Conservation (phyloP, 352 stramenopile genomes). For the Paralagenidium karlingii region DNA sequence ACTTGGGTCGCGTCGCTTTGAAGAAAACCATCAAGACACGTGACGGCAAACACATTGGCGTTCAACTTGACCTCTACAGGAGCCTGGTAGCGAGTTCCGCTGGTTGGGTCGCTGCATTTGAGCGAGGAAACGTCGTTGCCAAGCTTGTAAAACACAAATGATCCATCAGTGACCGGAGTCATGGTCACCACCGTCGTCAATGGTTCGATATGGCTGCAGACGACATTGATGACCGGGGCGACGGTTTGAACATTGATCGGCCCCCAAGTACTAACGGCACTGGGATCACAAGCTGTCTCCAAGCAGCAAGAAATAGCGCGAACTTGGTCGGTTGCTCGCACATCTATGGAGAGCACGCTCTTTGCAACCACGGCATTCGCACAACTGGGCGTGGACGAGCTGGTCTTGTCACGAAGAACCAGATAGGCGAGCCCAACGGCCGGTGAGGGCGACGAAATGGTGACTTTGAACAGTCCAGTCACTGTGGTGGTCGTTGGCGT, state of each 20-base stretch:
- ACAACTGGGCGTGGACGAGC: too few relatives aligned
- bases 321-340: constrained; percentile 26
- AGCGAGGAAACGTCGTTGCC: constrained; percentile 2
- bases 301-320: constrained; percentile 32
- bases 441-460: too few relatives aligned
- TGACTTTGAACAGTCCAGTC: too few relatives aligned
- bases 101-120: constrained; percentile 16
- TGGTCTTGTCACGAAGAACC: too few relatives aligned
- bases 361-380: too few relatives aligned
- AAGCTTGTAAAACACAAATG: constrained; percentile 17
- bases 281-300: constrained; percentile 9
- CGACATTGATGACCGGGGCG: constrained; percentile 12
- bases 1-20: constrained; percentile 21
- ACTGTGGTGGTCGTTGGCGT: too few relatives aligned
- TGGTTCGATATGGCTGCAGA: constrained; percentile 19
- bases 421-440: too few relatives aligned
- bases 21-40: constrained; percentile 31
- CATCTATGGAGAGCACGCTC: too few relatives aligned
- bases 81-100: constrained; percentile 13
- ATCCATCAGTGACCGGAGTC: constrained; percentile 11
- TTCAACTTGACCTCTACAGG: constrained; percentile 13
- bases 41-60: constrained; percentile 24
- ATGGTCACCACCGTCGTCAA: constrained; percentile 15
- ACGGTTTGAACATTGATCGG: constrained; percentile 15
- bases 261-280: constrained; percentile 7